phyloP scores from a whole-genome alignment of 1,284 basidiomycete genomes.

The Microbotryum saponariae region DNA sequence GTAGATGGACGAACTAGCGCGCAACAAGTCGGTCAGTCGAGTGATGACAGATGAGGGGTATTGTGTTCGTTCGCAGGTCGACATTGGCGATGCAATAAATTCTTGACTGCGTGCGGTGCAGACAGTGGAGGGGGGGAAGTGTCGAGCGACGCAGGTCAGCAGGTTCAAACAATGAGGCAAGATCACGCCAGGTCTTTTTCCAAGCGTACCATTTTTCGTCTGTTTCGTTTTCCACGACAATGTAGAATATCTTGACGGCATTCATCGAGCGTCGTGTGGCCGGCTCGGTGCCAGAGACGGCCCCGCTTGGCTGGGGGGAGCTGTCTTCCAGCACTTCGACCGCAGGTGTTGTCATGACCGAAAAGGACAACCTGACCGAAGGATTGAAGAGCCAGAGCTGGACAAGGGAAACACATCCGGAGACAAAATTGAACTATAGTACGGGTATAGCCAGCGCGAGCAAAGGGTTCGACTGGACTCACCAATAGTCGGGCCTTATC shows the following conservation, averaged over 20 bases:
- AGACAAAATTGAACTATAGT: background rate
- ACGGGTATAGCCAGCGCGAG: background rate
- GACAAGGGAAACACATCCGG: background rate
- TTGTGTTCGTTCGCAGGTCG: constrained; percentile 19
- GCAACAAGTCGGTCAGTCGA: constrained; percentile 12
- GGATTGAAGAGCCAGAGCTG: constrained; percentile 86
- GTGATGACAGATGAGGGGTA: constrained; percentile 18
- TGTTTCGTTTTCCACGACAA: constrained; percentile 1
- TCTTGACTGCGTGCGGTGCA: constrained; percentile 3
- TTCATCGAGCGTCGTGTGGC: constrained; percentile 12
- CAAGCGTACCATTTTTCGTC: constrained; percentile 8
- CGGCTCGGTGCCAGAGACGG: background rate
- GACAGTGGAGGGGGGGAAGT: background rate
- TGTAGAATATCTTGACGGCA: constrained; percentile 31
- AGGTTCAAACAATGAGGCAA: too few species aligned
- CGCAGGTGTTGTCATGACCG: background rate
- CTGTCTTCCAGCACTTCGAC: background rate
- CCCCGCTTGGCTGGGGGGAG: background rate
- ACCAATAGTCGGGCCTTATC: constrained; percentile 69
- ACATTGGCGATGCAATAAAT: constrained; percentile 4
- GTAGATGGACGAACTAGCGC: constrained; percentile 22
- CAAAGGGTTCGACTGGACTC: constrained; percentile 31
- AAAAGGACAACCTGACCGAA: constrained; percentile 63
- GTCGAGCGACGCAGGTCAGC: background rate
- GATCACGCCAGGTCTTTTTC: too few species aligned